Evolutionary conservation across 2,329 filamentous ascomycete species (phyloP), one percentile per base, ranked within the genome.

Genomic region (Aspergillus ruber): DNA sequence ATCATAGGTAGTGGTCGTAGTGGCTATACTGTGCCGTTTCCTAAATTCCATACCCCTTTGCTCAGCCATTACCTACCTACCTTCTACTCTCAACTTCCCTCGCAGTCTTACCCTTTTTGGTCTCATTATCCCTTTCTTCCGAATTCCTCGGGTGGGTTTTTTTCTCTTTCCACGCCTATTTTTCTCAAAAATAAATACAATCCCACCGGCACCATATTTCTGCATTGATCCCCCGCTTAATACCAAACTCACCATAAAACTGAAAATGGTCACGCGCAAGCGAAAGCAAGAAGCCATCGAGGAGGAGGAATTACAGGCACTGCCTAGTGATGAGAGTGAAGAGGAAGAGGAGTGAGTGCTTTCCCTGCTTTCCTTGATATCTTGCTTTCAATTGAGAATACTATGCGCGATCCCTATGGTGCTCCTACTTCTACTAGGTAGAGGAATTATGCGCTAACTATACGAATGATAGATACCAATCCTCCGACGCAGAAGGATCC

Each of bases 231-330:
- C 27, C 42, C 20, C 36, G 43, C 35, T 49, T 50, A 33, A 46
- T 44, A 42, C 40, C 18, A 20, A 29, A 41, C 38, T 20, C 17
- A 29, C 43, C 38, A 39, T 39, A 21, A 18, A 4, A 12, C 32
- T 29, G 44, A 63, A 47, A 29, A 75, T 74, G 73, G 65, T 71
- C 18, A 74, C 73, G 55, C 70, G 73, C 60, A 74, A 73, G 58
- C 74, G 76, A 68, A 72, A 73, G 65, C 70, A 72, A 51, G 73
- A 76, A 25, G 64, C 71, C 17, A 72, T 74, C 44, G 74, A 74
- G 33, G 72, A 67, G 48, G 68, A 72, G 46, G 69, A 74, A 54
- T 66, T 78, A 4, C 68, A 72, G 49, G 68, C 70, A 29, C 68
- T 76, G 35, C 73, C 74, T 45, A 75, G 74, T 9, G 72, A 74